Evolutionary conservation across 164 flowering plant species (phyloP).

Genomic region (Santalum album): DNA sequence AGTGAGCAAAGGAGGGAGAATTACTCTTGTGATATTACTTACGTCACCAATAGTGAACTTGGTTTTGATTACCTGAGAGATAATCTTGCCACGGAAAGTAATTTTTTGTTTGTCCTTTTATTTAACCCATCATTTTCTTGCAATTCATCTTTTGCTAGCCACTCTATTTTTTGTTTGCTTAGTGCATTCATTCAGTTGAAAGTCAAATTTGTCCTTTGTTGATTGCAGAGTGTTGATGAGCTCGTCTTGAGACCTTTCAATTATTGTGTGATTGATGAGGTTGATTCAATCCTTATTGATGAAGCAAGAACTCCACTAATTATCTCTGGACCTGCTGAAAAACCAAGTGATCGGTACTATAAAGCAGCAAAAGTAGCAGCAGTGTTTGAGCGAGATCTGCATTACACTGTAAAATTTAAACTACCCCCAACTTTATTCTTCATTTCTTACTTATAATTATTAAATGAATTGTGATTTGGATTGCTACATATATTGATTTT

Average conservation of each 20-base stretch:
- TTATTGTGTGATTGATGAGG: slow-evolving; percentile 95
- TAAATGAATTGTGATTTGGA: no score
- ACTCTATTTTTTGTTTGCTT: neutral
- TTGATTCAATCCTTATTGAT: slow-evolving; percentile 98
- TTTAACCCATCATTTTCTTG: neutral
- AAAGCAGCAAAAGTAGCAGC: slow-evolving; percentile 95
- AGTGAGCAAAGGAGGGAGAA: slow-evolving; percentile 91
- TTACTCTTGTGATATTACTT: slow-evolving; percentile 88
- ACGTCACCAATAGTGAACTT: slow-evolving; percentile 97
- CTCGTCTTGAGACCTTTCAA: slow-evolving; percentile 84
- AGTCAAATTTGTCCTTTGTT: slow-evolving; percentile 3
- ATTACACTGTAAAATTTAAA: slow-evolving; percentile 66
- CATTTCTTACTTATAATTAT: neutral
- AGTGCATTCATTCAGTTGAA: neutral
- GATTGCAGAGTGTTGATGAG: slow-evolving; percentile 83
- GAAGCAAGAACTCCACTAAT: slow-evolving; percentile 99
- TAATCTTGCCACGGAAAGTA: slow-evolving; percentile 99
- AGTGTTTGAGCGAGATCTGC: slow-evolving; percentile 87
- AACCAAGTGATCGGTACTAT: slow-evolving; percentile 87
- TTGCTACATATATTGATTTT: no score
- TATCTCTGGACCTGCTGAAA: slow-evolving; percentile 97
- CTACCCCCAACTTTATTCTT: neutral
- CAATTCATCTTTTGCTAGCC: neutral
- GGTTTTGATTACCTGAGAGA: slow-evolving; percentile 99
- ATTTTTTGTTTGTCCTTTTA: slow-evolving; percentile 16